Base-by-base conservation (phyloP, 2,329 filamentous ascomycete species). In the Bipolaris oryzae region DNA sequence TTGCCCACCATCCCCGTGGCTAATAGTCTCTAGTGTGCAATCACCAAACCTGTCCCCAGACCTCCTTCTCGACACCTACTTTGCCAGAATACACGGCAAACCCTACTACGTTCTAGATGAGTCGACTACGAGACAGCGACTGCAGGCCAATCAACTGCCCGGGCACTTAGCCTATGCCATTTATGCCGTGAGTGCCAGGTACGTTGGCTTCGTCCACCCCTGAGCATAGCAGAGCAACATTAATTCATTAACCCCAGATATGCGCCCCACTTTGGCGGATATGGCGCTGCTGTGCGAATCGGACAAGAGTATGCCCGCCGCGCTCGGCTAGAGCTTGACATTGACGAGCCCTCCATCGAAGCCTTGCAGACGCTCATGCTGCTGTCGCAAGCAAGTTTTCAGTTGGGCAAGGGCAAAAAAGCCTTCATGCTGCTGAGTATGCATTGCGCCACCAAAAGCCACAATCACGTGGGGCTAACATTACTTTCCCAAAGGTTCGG, bases 71-170 rank as follows among this genome's bases (percentile, higher is more conserved):
- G 89, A 96, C 68, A 89, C 88, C 5, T 96, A 93, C 74, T 96
- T 96, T 72, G 79, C 82, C 20, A 85, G 89, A 48, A 86, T 93
- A 37, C 91, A 96, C 72, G 89, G 88, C 48, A 94, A 92, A 70
- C 90, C 91, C 1, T 95, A 89, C 64, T 87, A 90, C 69, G 88
- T 96, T 49, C 80, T 96, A 3, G 91, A 96, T 69, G 91, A 96
- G 75, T 81, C 87, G 0, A 86, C 84, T 0, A 87, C 90, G 9
- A 84, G 91, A 53, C 90, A 93, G 75, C 83, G 87, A 21, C 78
- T 92, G 60, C 88, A 90, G 64, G 76, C 87, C 9, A 87, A 87
- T 46, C 88, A 90, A 67, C 77, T 94, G 10, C 80, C 83, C 1
- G 61, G 67, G 2, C 78, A 77, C 64, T 72, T 85, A 58, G 76